Base-by-base conservation (phyloP, 495 filamentous ascomycete genomes). In the Penicillium paxilli region DNA sequence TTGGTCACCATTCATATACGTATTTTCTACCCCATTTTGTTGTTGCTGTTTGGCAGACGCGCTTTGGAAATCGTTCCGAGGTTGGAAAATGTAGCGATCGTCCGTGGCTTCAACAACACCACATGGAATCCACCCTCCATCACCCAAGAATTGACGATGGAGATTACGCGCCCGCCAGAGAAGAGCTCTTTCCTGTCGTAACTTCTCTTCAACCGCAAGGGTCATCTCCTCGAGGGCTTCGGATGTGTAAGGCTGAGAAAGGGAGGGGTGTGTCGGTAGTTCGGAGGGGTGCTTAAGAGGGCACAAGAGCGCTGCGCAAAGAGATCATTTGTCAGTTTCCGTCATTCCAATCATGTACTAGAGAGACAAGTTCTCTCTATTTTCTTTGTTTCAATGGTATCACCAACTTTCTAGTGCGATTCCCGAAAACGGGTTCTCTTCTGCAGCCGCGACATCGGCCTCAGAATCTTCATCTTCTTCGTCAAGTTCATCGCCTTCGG, bases 201-300 rank as follows among this genome's bases (percentile, higher is more conserved):
- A 78, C 55, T 91, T 88, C 63, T 77, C 79, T 57, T 76, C 82
- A 49, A 80, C 82, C 28, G 92, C 82, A 32, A 79, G 75, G 10
- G 85, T 84, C 69, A 99, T 84, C 23, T 93, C 82, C 37, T 83
- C 84, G n/a, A 99, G 80, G 4, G 88, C 88, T 53, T 84, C 85
- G 9, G 90, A 92, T 2, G 76, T 87, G 71, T 95, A 98, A 1
- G 92, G 83, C 60, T 85, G 80, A 26, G 91, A 91, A 47, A 96
- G 69, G 3, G 89, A 87, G 55, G 92, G 92, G 64, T 99, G 94
- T 32, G 72, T 79, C 4, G 90, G 84, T 26, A 99, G 80, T 67
- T 96, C 90, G 46, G 91, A 88, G 20, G 91, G 87, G 49, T 91
- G 81, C 49, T 91, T 95, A 47, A 98, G 73, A 21, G 94, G 94